These are phyloP conservation scores for Raddia distichophylla DNA, from an alignment of 176 grass and related monocot species.

Conservation along the genomic window DNA sequence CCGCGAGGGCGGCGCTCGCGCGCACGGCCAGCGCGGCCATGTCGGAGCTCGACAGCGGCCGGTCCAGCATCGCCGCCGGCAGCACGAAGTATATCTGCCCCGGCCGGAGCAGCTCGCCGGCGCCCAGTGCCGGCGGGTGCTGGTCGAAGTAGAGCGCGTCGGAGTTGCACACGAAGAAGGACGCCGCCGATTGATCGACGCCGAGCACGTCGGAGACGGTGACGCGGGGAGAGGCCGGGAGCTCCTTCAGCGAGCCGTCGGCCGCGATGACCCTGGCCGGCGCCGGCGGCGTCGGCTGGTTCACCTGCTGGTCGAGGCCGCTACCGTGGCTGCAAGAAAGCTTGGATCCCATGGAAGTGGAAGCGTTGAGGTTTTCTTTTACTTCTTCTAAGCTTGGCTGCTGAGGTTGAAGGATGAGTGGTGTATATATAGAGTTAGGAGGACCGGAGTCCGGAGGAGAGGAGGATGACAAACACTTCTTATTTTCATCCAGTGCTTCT, in stretches of 20 bases:
- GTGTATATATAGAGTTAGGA: constrained; percentile 20
- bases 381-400: not conserved
- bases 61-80: constrained; percentile 26
- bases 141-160: constrained; percentile 68
- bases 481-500: not conserved
- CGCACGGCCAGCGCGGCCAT: constrained; percentile 64
- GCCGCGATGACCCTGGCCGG: constrained; percentile 45
- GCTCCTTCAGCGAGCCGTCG: constrained; percentile 64
- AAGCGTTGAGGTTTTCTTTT: not conserved
- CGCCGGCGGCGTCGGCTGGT: not conserved
- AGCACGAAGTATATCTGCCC: constrained; percentile 69
- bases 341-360: constrained; percentile 51
- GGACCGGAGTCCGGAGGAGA: too few relatives aligned
- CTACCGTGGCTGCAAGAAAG: constrained; percentile 40
- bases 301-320: constrained; percentile 5
- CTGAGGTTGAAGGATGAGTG: not conserved
- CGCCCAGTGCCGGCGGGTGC: constrained; percentile 15
- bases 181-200: not conserved
- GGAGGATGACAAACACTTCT: not conserved
- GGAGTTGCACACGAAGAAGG: constrained; percentile 64
- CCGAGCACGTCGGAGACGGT: constrained; percentile 41
- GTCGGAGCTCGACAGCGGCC: constrained; percentile 42
- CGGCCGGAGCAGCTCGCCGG: constrained; percentile 38
- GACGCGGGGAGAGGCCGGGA: not conserved
- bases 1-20: constrained; percentile 49